phyloP scores from a whole-genome alignment of 2,329 filamentous ascomycete genomes.

The Tolypocladium tropicale region DNA sequence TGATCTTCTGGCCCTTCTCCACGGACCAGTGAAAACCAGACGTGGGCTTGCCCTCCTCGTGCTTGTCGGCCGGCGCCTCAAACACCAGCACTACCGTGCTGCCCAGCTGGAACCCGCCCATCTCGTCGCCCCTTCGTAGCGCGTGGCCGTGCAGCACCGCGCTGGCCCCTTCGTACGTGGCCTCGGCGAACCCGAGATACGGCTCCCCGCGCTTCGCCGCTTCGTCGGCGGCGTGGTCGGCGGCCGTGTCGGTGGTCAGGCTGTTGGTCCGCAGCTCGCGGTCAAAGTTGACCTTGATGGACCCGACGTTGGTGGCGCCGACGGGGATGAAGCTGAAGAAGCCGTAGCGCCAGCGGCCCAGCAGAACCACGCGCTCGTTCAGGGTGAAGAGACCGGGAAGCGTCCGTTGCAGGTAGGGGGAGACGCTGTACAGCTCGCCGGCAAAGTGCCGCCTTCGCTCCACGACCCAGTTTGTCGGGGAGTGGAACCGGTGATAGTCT shows the following conservation, averaged over 20 bases:
- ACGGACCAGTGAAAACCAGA: conserved; percentile 80
- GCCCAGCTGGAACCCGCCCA: conserved; percentile 95
- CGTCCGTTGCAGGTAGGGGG: conserved; percentile 86
- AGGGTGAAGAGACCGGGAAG: conserved; percentile 91
- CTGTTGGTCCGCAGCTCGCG: conserved; percentile 87
- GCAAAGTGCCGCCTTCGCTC: conserved; percentile 94
- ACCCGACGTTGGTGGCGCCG: conserved; percentile 93
- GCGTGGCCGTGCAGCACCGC: conserved; percentile 72
- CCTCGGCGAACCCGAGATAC: conserved; percentile 87
- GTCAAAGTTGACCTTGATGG: conserved; percentile 96
- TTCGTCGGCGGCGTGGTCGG: conserved; percentile 74
- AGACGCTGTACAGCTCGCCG: conserved; percentile 90
- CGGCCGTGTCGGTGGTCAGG: conserved; percentile 82
- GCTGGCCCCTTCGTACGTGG: conserved; percentile 73
- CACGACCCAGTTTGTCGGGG: conserved; percentile 88
- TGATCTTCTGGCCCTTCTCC: conserved; percentile 76
- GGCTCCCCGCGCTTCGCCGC: conserved; percentile 66
- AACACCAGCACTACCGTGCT: conserved; percentile 95
- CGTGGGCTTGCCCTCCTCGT: conserved; percentile 39
- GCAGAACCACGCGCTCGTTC: conserved; percentile 88
- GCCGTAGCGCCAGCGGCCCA: conserved; percentile 91
- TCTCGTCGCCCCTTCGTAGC: conserved; percentile 80
- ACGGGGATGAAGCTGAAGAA: conserved; percentile 97
- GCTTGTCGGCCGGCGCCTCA: conserved; percentile 66
- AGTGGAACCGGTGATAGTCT: conserved; percentile 98